Base-by-base conservation (phyloP, 306 rosid genomes). In the Corylus avellana region DNA sequence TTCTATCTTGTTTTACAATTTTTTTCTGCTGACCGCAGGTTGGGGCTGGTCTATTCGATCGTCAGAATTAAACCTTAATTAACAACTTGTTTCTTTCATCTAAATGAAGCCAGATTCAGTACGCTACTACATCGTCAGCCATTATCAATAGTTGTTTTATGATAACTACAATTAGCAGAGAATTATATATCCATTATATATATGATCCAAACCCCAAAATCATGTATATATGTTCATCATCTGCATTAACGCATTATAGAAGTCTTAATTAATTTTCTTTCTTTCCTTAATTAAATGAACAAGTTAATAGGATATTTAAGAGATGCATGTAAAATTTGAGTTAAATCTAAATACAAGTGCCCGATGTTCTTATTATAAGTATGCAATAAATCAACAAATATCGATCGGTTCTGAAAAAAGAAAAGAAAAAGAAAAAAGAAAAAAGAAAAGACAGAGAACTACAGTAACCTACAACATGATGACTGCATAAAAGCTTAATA, bases 321-420 rank as follows among this genome's bases (percentile, higher is more conserved):
- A 10, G 50, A 47, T 47, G 50, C 50, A 47, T 47, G 11, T 47
- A 47, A 47, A 47, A 47, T 47, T 5, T 48, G 12, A 7, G 20
- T 8, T 42, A 39, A 5, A 7, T 42, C 20, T 42, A 37, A 17
- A 44, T 9, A 46, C 22, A 42, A 3, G 44, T 8, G 49, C 71
- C 16, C 72, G 57, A 57, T 59, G 54, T 76, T 84, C 63, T 70
- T 61, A 49, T 49, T 49, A 9, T 49, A 49, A 12, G 44, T 74
- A 59, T 53, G 8, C n/a, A 63, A 81, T 50, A 70, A 75, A 73
- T 81, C 78, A 79, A 81, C 81, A 69, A 81, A 69, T 73, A 57
- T 72, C 75, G 44, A 67, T 69, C 53, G 53, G 51, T 48, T 48
- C 35, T 32, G 2, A 32, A 32, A 8, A 16, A 0, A 22, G 75